Percentiles rank a stretch among this genome's conserved stretches.
phyloP scores from a whole-genome alignment of 768 basidiomycete genomes.

The Pulveroboletus sp. region DNA sequence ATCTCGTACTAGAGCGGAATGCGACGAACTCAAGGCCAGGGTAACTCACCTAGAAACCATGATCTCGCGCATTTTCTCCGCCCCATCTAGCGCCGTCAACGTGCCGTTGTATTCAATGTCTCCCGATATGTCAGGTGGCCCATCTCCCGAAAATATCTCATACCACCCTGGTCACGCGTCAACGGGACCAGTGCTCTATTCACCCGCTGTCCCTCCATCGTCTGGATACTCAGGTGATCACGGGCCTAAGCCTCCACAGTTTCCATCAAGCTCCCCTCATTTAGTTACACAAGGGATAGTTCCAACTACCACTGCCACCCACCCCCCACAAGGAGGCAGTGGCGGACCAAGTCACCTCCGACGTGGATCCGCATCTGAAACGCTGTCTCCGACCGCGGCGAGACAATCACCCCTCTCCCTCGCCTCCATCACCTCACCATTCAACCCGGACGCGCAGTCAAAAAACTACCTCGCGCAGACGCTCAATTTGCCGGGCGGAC shows the following conservation, averaged over 20 bases:
- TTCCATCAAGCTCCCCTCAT: slow-evolving; percentile 28
- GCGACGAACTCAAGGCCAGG: slow-evolving; percentile 59
- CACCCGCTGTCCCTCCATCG: slow-evolving; percentile 17
- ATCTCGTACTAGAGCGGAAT: slow-evolving; percentile 37
- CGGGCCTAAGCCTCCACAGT: slow-evolving; percentile 22
- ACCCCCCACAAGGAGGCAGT: slow-evolving; percentile 11
- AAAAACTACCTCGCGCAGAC: slow-evolving; percentile 82
- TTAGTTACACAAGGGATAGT: slow-evolving; percentile 21
- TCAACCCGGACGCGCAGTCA: slow-evolving; percentile 42
- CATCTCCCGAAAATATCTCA: slow-evolving; percentile 24
- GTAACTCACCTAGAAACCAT: slow-evolving; percentile 57
- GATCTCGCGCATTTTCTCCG: slow-evolving; percentile 40
- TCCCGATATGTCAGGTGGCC: slow-evolving; percentile 28
- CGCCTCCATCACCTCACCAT: slow-evolving; percentile 42
- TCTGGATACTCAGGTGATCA: slow-evolving; percentile 26
- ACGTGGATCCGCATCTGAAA: slow-evolving; percentile 30
- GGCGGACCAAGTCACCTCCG: slow-evolving; percentile 23
- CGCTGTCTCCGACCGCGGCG: slow-evolving; percentile 29
- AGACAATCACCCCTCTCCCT: slow-evolving; percentile 39
- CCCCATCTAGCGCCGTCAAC: slow-evolving; percentile 24
- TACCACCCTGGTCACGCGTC: slow-evolving; percentile 29
- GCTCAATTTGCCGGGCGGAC: slow-evolving; percentile 65
- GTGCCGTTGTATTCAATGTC: slow-evolving; percentile 31
- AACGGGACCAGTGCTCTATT: slow-evolving; percentile 25
- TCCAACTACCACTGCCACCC: slow-evolving; percentile 19